phyloP scores from a whole-genome alignment of 805 yeast species.

The Saccharomyces mikatae region DNA sequence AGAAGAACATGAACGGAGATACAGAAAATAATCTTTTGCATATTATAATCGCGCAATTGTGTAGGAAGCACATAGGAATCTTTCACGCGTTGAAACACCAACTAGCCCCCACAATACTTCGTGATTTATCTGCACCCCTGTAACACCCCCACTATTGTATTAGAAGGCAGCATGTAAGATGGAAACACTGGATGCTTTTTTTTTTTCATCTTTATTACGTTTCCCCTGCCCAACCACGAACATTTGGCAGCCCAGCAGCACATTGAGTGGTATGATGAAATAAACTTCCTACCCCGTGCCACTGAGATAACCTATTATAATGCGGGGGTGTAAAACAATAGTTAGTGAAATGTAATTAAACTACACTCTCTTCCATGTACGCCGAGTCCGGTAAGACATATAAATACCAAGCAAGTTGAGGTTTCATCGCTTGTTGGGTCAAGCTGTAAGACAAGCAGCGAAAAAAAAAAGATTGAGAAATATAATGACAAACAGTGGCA shows the following conservation, averaged over 20 bases:
- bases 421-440: not conserved
- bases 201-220: constrained; percentile 12
- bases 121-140: constrained; percentile 26
- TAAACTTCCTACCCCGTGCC: not conserved
- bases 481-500: not conserved
- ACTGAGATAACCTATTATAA: not conserved
- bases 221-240: not conserved
- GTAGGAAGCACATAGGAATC: not conserved
- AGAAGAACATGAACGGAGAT: not conserved
- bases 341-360: too few species aligned
- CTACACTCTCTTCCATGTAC: not conserved
- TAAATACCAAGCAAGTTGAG: not conserved
- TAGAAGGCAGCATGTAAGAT: constrained; percentile 47
- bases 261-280: not conserved
- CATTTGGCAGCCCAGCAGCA: not conserved
- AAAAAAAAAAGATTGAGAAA: not conserved
- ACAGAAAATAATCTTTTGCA: too few species aligned
- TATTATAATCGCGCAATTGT: not conserved
- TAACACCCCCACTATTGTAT: constrained; percentile 40
- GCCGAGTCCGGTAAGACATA: not conserved
- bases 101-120: constrained; percentile 27
- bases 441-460: not conserved
- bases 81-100: constrained; percentile 3
- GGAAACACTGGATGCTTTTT: constrained; percentile 52
- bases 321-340: not conserved